phyloP scores from a whole-genome alignment of 257 asterid genomes.

The Avicennia marina region DNA sequence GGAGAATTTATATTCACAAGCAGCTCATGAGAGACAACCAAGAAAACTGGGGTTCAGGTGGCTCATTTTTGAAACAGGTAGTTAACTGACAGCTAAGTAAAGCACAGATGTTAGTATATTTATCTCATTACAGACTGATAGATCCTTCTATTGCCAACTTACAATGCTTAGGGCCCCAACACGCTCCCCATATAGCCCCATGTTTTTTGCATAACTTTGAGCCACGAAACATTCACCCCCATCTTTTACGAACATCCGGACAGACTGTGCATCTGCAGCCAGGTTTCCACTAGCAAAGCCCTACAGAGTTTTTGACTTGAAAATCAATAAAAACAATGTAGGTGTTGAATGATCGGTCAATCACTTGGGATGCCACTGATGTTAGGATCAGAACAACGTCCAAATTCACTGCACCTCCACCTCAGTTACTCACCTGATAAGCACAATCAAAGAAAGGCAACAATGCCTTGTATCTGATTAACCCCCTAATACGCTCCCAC shows the following conservation, averaged over 20 bases:
- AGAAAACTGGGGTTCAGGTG: too few species aligned
- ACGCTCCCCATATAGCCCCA: slow-evolving; percentile 99
- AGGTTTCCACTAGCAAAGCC: slow-evolving; percentile 98
- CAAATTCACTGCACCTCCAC: background rate
- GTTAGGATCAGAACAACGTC: background rate
- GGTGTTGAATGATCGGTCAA: background rate
- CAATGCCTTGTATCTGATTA: slow-evolving; percentile 76
- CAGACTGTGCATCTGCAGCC: slow-evolving; percentile 83
- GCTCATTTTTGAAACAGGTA: too few species aligned
- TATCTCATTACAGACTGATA: background rate
- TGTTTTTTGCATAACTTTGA: slow-evolving; percentile 96
- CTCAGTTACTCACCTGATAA: slow-evolving; percentile 59
- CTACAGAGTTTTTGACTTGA: slow-evolving; percentile 26
- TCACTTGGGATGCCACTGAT: slow-evolving; percentile 8
- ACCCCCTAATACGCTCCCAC: slow-evolving; percentile 88
- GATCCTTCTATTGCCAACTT: slow-evolving; percentile 31
- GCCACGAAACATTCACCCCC: slow-evolving; percentile 95
- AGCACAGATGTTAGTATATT: background rate
- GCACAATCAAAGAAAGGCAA: slow-evolving; percentile 99
- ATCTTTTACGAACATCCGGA: slow-evolving; percentile 78
- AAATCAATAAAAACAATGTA: slow-evolving; percentile 8
- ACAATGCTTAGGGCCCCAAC: slow-evolving; percentile 97
- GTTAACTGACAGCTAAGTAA: too few species aligned
- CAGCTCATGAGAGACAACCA: background rate
- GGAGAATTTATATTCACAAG: background rate